These are phyloP conservation scores for Solanum paucissectum DNA, from an alignment of 257 asterid genomes.

Conservation along the genomic window DNA sequence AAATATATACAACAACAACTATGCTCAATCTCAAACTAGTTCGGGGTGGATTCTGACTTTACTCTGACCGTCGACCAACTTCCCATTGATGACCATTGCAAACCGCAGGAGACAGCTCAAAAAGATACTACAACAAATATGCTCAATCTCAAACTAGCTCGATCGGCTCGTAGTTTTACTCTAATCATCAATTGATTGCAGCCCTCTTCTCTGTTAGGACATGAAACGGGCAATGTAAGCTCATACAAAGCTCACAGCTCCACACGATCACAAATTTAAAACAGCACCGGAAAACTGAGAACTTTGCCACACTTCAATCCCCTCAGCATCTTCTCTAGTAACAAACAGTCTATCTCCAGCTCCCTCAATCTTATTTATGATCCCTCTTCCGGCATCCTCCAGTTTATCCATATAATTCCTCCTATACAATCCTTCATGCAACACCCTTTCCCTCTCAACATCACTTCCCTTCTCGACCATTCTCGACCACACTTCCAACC, in stretches of 20 bases:
- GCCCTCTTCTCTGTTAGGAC: not conserved
- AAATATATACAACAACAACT: not conserved
- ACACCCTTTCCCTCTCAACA: conserved; percentile 10
- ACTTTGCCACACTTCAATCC: conserved; percentile 96
- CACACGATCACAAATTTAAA: conserved; percentile 28
- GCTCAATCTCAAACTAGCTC: not conserved
- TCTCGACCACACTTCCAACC: conserved; percentile 86
- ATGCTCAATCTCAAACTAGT: not conserved
- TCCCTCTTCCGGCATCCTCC: conserved; percentile 65
- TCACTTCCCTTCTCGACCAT: conserved; percentile 21
- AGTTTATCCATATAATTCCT: conserved; percentile 74
- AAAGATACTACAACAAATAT: not conserved
- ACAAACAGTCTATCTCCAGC: conserved; percentile 88
- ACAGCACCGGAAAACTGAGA: conserved; percentile 44
- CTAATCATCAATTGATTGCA: not conserved
- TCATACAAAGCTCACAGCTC: not conserved
- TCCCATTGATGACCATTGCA: not conserved
- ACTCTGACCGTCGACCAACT: not conserved
- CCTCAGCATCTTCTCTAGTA: conserved; percentile 69
- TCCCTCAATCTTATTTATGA: conserved; percentile 68
- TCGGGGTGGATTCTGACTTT: not conserved
- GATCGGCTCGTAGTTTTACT: not conserved
- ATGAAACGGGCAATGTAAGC: not conserved
- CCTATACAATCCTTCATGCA: conserved; percentile 51
- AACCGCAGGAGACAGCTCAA: not conserved